Conservation (phyloP, 2,329 filamentous ascomycete genomes). For the Magnaporthales sp. region DNA sequence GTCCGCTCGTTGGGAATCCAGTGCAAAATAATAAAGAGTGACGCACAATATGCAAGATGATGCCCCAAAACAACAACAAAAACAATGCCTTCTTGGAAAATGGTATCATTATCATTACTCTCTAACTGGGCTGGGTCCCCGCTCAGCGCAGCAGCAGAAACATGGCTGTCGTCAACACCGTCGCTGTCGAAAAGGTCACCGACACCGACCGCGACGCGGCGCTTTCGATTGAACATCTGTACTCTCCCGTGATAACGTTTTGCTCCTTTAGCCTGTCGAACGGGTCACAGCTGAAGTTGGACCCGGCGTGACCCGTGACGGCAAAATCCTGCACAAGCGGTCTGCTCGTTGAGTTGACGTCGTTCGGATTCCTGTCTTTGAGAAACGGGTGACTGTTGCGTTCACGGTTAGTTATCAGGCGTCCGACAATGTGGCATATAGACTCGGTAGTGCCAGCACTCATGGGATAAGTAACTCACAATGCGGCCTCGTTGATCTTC, state of each 20-base stretch:
- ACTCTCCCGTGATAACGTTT: not conserved
- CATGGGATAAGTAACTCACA: not conserved
- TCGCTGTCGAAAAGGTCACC: not conserved
- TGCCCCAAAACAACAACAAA: not conserved
- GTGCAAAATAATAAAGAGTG: not conserved
- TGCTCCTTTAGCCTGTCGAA: not conserved
- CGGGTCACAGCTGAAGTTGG: constrained; percentile 1
- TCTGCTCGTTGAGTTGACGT: not conserved
- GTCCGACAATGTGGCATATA: not conserved
- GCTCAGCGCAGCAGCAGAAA: not conserved
- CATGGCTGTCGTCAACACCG: not conserved
- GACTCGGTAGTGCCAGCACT: not conserved
- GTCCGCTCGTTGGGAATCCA: not conserved
- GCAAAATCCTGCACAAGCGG: not conserved
- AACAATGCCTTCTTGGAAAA: not conserved
- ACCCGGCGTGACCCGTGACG: not conserved
- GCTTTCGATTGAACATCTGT: not conserved
- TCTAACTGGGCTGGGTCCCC: not conserved
- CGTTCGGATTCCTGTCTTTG: not conserved
- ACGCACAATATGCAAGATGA: not conserved
- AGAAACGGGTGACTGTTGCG: not conserved
- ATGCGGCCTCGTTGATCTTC: not conserved
- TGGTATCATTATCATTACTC: not conserved
- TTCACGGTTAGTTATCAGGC: not conserved
- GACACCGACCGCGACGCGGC: not conserved